A percentile compares a stretch with the other conserved stretches of the same genome.
Conservation (phyloP, 2,329 filamentous ascomycete species). For the Aspergillus amoenus region DNA sequence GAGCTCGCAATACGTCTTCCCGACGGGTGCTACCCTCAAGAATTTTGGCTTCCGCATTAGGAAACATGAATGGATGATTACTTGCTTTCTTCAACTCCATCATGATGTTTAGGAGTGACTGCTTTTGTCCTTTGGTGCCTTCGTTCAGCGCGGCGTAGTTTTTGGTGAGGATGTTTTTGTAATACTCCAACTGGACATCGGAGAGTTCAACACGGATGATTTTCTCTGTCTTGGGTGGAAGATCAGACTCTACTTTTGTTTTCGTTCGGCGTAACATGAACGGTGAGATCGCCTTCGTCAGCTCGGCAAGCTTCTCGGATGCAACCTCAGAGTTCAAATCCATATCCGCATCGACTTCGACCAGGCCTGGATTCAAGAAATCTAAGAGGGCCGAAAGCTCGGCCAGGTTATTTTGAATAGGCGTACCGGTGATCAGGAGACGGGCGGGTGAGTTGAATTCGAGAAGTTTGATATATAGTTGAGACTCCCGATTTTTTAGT, state of each 20-base stretch:
- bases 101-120: constrained; percentile 95
- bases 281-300: constrained; percentile 84
- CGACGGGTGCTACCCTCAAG: constrained; percentile 75
- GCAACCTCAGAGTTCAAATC: constrained; percentile 79
- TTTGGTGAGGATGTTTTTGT: constrained; percentile 96
- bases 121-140: constrained; percentile 85
- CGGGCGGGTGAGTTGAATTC: constrained; percentile 86
- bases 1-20: constrained; percentile 85
- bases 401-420: constrained; percentile 93
- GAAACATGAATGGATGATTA: constrained; percentile 98
- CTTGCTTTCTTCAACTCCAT: constrained; percentile 99
- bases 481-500: constrained; percentile 92
- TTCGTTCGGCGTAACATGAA: constrained; percentile 96
- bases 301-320: constrained; percentile 79
- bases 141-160: constrained; percentile 95
- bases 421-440: constrained; percentile 92
- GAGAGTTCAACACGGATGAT: constrained; percentile 97
- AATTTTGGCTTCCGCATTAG: constrained; percentile 86
- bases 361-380: constrained; percentile 93
- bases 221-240: constrained; percentile 97
- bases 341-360: constrained; percentile 87
- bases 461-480: constrained; percentile 81
- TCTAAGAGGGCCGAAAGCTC: constrained; percentile 92
- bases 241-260: constrained; percentile 92
- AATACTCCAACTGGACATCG: constrained; percentile 94